Conservation (phyloP, 805 yeast genomes). For the Starmerella lactis-condensi region DNA sequence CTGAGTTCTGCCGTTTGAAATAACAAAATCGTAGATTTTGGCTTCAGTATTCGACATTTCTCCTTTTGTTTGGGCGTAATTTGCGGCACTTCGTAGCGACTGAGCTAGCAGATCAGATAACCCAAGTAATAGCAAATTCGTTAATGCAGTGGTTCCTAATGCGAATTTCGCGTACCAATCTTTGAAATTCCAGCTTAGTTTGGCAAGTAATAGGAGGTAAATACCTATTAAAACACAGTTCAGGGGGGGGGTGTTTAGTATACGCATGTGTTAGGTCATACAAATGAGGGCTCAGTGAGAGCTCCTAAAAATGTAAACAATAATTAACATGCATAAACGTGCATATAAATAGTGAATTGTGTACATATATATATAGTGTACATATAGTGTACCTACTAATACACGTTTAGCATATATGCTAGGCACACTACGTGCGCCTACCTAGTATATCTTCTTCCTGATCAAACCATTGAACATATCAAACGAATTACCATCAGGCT, state of each 20-base stretch:
- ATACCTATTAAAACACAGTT: no score
- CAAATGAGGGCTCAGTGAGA: no score
- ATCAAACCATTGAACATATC: conserved; percentile 85
- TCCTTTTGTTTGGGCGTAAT: conserved; percentile 5
- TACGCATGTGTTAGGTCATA: no score
- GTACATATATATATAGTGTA: no score
- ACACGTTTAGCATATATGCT: no score
- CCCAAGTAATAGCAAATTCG: conserved; percentile 68
- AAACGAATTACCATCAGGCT: conserved; percentile 95
- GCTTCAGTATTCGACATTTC: conserved; percentile 1
- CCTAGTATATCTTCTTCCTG: conserved; percentile 35
- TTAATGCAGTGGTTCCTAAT: conserved; percentile 56
- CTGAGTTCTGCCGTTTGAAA: conserved; percentile 21
- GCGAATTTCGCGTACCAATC: conserved; percentile 40
- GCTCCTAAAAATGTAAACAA: no score
- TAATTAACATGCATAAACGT: no score
- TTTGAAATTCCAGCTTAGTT: conserved; percentile 21
- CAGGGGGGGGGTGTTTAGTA: no score
- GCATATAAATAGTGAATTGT: no score
- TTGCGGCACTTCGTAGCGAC: conserved; percentile 30
- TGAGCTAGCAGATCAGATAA: conserved; percentile 88
- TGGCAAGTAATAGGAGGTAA: no score
- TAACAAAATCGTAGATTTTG: conserved; percentile 13
- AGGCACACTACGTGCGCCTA: no score
- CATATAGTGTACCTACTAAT: no score